These are phyloP conservation scores for Cladosporium sp. DNA, from an alignment of 2,329 filamentous ascomycete species.

Conservation along the genomic window DNA sequence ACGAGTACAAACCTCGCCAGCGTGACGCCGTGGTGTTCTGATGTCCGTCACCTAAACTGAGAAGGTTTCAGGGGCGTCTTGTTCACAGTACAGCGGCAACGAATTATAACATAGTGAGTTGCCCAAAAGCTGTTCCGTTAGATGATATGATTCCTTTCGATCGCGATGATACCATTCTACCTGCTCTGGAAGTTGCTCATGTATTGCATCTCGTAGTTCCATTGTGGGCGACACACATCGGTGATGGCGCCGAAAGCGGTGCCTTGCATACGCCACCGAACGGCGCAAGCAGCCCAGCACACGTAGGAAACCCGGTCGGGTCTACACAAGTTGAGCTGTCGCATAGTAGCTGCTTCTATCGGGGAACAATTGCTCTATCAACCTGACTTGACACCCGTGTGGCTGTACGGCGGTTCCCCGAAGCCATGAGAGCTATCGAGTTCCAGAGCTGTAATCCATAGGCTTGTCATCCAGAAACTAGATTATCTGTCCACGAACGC, in stretches of 20 bases:
- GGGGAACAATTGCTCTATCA: not conserved
- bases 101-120: not conserved
- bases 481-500: not conserved
- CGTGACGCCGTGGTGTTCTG: slow-evolving; percentile 1
- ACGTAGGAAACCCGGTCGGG: not conserved
- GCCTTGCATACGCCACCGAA: not conserved
- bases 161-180: not conserved
- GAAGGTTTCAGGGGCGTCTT: not conserved
- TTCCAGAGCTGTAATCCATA: not conserved
- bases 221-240: not conserved
- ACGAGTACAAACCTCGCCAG: slow-evolving; percentile 7
- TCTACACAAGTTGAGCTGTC: not conserved
- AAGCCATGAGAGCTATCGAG: not conserved
- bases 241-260: not conserved
- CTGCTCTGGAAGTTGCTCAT: not conserved
- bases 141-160: not conserved
- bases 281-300: not conserved
- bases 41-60: not conserved
- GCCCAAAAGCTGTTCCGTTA: not conserved
- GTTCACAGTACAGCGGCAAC: not conserved
- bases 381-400: not conserved
- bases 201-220: not conserved
- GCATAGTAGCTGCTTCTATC: slow-evolving; percentile 2
- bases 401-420: not conserved
- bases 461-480: not conserved